Conservation (phyloP, 2,329 filamentous ascomycete genomes). For the Cladosporium sphaerospermum region DNA sequence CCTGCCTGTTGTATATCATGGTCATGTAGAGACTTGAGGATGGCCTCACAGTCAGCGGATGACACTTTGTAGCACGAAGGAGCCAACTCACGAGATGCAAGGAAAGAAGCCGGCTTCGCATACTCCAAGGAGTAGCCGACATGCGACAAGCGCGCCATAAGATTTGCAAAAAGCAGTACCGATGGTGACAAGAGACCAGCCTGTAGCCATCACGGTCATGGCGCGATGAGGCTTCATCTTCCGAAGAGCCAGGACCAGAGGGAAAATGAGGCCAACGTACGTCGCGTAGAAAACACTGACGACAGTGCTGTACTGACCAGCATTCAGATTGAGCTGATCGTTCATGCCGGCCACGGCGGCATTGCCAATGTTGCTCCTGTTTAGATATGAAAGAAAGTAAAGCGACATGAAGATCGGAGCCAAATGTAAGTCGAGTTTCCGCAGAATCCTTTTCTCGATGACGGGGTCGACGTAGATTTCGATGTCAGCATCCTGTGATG, state of each 20-base stretch:
- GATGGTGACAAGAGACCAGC: constrained; percentile 23
- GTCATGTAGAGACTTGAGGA: constrained; percentile 30
- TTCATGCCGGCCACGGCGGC: constrained; percentile 2
- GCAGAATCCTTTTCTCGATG: constrained; percentile 2
- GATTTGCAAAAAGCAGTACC: constrained; percentile 22
- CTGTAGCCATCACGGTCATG: constrained; percentile 53
- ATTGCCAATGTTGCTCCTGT: constrained; percentile 2
- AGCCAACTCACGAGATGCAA: constrained; percentile 10
- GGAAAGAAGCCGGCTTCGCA: constrained; percentile 23
- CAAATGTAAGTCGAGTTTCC: background rate
- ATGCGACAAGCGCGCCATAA: constrained; percentile 19
- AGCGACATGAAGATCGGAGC: constrained; percentile 4
- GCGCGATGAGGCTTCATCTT: constrained; percentile 3
- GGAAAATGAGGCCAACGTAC: constrained; percentile 19
- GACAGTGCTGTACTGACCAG: constrained; percentile 32
- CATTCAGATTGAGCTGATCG: background rate
- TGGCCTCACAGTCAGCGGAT: background rate
- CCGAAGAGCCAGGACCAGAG: constrained; percentile 37
- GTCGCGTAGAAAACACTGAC: constrained; percentile 47
- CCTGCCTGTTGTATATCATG: constrained; percentile 38
- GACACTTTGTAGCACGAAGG: background rate
- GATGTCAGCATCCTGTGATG: background rate
- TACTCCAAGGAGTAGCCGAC: constrained; percentile 20
- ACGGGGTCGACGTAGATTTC: background rate
- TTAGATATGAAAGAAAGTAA: constrained; percentile 4